phyloP scores from a whole-genome alignment of 345 rosid species.

The Syzygium grande region DNA sequence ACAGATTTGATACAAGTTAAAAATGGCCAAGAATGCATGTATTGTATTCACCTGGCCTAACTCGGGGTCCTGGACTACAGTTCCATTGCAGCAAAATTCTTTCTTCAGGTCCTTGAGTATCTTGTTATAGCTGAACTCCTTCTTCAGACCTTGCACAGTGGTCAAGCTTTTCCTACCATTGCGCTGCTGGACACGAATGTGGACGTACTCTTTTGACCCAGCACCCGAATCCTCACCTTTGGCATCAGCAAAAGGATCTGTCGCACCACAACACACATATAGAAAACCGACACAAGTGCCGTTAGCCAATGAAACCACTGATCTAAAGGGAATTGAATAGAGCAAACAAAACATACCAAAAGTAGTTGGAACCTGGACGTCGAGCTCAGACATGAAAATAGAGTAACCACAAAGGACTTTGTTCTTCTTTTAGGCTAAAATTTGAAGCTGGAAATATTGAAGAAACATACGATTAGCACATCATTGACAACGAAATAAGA shows the following conservation, averaged over 20 bases:
- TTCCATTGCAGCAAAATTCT: conserved; percentile 67
- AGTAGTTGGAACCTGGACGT: conserved; percentile 42
- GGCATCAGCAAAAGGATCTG: conserved; percentile 69
- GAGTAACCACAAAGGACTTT: not conserved
- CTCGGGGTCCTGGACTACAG: conserved; percentile 79
- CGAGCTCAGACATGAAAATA: conserved; percentile 58
- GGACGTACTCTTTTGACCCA: conserved; percentile 61
- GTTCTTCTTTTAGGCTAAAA: not conserved
- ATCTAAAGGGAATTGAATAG: not conserved
- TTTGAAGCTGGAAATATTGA: not conserved
- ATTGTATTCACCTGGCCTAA: conserved; percentile 53
- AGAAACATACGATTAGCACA: not conserved
- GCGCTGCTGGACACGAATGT: conserved; percentile 63
- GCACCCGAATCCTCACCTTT: conserved; percentile 78
- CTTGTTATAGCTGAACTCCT: conserved; percentile 72
- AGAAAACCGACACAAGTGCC: not conserved
- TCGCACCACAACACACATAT: not conserved
- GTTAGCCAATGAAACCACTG: not conserved
- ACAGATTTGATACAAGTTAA: not conserved
- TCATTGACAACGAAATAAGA: not conserved
- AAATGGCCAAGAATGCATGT: not conserved
- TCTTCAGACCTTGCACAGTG: conserved; percentile 75
- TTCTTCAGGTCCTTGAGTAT: conserved; percentile 85
- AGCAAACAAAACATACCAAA: conserved; percentile 23
- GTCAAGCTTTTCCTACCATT: conserved; percentile 84